Evolutionary conservation across 441 rosid species (phyloP).

Genomic region (Arabidopsis lyrata): DNA sequence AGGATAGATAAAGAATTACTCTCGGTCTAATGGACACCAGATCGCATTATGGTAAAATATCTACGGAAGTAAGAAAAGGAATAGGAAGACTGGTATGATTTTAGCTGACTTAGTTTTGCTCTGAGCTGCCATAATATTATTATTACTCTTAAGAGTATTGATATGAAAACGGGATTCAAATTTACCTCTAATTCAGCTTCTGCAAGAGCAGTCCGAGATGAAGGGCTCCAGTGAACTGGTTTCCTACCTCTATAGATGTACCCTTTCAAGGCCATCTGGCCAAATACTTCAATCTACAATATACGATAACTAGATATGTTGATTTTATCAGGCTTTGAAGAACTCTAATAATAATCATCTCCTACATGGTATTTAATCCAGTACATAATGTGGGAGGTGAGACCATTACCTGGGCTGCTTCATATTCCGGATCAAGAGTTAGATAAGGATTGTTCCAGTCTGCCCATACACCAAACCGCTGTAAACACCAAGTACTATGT

Average conservation of each 20-base stretch:
- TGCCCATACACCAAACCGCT: constrained; percentile 99
- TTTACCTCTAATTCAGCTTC: constrained; percentile 99
- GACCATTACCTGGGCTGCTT: constrained; percentile 90
- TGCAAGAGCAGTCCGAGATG: constrained; percentile 98
- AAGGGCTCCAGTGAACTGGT: constrained; percentile 99
- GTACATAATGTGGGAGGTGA: constrained; percentile 30
- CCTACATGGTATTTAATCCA: constrained; percentile 25
- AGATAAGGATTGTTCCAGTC: constrained; percentile 91
- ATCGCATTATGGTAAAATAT: constrained; percentile 28
- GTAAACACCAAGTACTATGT: constrained; percentile 45
- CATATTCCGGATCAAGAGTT: constrained; percentile 95
- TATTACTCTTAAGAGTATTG: constrained; percentile 4
- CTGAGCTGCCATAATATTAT: not conserved
- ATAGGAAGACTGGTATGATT: constrained; percentile 19
- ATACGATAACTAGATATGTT: constrained; percentile 27
- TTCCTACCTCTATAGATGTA: constrained; percentile 93
- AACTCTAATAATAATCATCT: constrained; percentile 20
- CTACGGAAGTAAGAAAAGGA: constrained; percentile 22
- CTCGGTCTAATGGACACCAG: constrained; percentile 9
- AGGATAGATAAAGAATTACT: constrained; percentile 13
- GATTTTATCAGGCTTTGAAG: constrained; percentile 32
- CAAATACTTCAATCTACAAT: constrained; percentile 90
- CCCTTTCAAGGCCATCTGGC: constrained; percentile 90
- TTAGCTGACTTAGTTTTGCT: constrained; percentile 15
- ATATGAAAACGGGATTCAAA: constrained; percentile 13